These are phyloP conservation scores for Kitagawia praeruptora DNA, from an alignment of 129 eudicot species.

Conservation along the genomic window DNA sequence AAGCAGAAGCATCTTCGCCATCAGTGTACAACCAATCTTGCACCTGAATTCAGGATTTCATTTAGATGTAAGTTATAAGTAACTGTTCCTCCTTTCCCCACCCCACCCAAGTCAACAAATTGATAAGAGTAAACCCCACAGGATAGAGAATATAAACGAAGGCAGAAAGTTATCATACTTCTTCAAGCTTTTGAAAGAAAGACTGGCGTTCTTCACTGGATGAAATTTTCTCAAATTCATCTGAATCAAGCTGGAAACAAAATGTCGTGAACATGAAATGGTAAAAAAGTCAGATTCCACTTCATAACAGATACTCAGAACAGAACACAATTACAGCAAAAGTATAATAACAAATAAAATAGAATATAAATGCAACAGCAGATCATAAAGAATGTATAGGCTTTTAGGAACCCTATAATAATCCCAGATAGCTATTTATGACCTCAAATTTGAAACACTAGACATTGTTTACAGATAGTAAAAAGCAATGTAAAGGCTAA, in stretches of 20 bases:
- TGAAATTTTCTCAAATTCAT: constrained; percentile 62
- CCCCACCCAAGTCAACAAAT: neutral
- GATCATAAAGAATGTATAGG: neutral
- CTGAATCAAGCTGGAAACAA: constrained; percentile 63
- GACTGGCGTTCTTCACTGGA: constrained; percentile 67
- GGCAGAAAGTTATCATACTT: constrained; percentile 43
- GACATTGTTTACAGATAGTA: neutral
- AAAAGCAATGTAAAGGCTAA: neutral
- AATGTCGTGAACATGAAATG: constrained; percentile 7
- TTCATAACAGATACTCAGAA: neutral
- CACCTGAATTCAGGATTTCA: constrained; percentile 38
- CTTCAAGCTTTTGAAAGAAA: constrained; percentile 75
- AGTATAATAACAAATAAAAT: neutral
- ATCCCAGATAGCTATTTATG: neutral
- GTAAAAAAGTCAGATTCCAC: neutral
- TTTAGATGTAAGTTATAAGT: constrained; percentile 1
- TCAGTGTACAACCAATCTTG: constrained; percentile 97
- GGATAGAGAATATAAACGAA: neutral
- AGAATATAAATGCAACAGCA: neutral
- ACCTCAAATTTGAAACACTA: neutral
- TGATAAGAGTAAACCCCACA: neutral
- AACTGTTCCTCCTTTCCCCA: neutral
- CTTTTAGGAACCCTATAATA: neutral
- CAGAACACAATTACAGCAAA: neutral
- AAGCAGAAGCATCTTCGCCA: constrained; percentile 97